Base-by-base conservation (phyloP, 1,139 yeast genomes). In the Hyphopichia pseudoburtonii region DNA sequence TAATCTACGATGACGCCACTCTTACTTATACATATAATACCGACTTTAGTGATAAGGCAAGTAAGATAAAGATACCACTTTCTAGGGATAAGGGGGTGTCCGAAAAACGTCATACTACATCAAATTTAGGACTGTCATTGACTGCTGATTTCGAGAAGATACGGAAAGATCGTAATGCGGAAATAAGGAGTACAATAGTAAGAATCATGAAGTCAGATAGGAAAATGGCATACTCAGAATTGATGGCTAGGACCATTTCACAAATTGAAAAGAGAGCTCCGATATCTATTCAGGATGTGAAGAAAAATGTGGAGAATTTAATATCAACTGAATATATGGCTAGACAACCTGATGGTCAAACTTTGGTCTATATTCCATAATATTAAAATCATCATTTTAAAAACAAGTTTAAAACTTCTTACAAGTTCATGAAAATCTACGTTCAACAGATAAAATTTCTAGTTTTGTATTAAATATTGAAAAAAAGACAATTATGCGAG, bases 321-420 rank as follows among this genome's bases (percentile, higher is more conserved):
- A 60, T 71, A 9, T 50, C 46, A 8, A 50, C 51, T 28, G 76
- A 69, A 40, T 70, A 48, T 42, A 39, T 70, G 6, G 43, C 47
- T 31, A 46, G 74, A 35, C 55, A 51, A 19, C 45, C 44, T 6
- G 54, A 54, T 17, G 60, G 54, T 14, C 47, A 45, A 10, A 46
- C 48, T 14, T 41, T 67, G 28, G 45, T 43, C 23, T 70, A 70
- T 45, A 41, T 69, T 24, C 71, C 74, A 12, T 69, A 42, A 46
- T n/a, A n/a, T n/a, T n/a, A n/a, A n/a, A n/a, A n/a, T n/a, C n/a
- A n/a, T n/a, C n/a, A n/a, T n/a, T n/a, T n/a, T n/a, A n/a, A n/a
- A n/a, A n/a, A n/a, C n/a, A n/a, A n/a, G n/a, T n/a, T n/a, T n/a
- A n/a, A n/a, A n/a, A n/a, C n/a, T n/a, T n/a, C n/a, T n/a, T n/a